These are phyloP conservation scores for Mortierella polycephala DNA, from an alignment of 371 early-diverging fungal genomes.

Conservation along the genomic window DNA sequence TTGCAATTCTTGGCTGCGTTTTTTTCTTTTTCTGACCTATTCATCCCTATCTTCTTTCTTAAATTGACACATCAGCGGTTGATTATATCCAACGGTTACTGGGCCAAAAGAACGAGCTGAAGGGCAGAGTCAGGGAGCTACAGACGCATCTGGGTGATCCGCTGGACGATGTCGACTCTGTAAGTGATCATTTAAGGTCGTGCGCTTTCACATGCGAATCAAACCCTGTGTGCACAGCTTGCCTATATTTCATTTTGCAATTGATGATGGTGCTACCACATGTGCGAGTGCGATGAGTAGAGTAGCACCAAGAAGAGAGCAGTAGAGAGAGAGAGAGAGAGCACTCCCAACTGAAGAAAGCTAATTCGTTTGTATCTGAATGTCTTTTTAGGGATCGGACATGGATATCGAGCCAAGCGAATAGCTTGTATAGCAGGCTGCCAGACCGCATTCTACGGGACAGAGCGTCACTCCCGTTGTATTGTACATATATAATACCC, in stretches of 20 bases:
- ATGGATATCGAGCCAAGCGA: conserved; percentile 46
- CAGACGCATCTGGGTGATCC: conserved; percentile 30
- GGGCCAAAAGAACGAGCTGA: conserved; percentile 28
- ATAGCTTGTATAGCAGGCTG: conserved; percentile 3
- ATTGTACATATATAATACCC: too few species aligned
- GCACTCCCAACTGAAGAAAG: not conserved
- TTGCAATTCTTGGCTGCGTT: conserved; percentile 36
- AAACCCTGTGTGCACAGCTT: conserved; percentile 1
- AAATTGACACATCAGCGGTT: conserved; percentile 9
- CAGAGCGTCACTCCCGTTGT: too few species aligned
- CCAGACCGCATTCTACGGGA: too few species aligned
- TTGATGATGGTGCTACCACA: not conserved
- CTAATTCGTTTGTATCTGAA: not conserved
- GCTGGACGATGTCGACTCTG: conserved; percentile 28
- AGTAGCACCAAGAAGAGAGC: not conserved
- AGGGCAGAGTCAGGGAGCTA: conserved; percentile 31
- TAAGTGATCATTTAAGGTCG: conserved; percentile 15
- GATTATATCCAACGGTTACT: conserved; percentile 38
- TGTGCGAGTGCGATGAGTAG: too few species aligned
- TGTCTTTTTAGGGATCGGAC: conserved; percentile 30
- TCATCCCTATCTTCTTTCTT: not conserved
- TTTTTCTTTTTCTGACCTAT: not conserved
- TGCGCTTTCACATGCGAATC: conserved; percentile 33
- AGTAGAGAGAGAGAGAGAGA: not conserved
- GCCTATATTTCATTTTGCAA: conserved; percentile 6